Evolutionary conservation across 768 basidiomycete genomes (phyloP).

Genomic region (Naematelia encephala): DNA sequence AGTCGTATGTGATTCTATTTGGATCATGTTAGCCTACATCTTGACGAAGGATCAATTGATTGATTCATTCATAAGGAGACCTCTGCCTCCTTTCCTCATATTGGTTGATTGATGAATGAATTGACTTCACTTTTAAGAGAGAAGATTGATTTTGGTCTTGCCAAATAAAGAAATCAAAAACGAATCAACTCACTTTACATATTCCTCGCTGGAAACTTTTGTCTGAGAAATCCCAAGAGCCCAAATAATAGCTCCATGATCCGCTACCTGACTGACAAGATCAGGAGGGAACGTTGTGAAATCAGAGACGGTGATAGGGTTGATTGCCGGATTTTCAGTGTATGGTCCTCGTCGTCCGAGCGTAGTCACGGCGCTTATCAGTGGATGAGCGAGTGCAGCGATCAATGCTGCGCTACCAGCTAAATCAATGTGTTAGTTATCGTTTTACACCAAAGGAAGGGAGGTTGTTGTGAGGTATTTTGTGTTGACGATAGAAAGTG

Average conservation of each 20-base stretch:
- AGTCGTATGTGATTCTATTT: slow-evolving; percentile 50
- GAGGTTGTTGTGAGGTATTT: too few species aligned
- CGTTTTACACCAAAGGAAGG: too few species aligned
- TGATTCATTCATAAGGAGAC: too few species aligned
- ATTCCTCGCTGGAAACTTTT: slow-evolving; percentile 20
- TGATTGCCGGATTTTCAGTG: slow-evolving; percentile 12
- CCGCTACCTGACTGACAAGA: slow-evolving; percentile 17
- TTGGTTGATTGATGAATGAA: too few species aligned
- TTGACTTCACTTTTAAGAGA: too few species aligned
- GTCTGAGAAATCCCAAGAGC: slow-evolving; percentile 25
- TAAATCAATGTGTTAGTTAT: too few species aligned
- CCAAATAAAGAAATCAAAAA: not conserved
- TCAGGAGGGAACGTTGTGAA: slow-evolving; percentile 20
- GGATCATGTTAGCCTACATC: too few species aligned
- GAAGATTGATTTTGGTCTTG: too few species aligned
- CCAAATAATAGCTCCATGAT: slow-evolving; percentile 23
- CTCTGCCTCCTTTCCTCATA: too few species aligned
- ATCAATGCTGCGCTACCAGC: slow-evolving; percentile 27
- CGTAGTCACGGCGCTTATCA: slow-evolving; percentile 17
- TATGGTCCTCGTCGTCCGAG: slow-evolving; percentile 23
- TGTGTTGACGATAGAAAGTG: too few species aligned
- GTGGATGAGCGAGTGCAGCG: slow-evolving; percentile 20
- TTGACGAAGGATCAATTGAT: too few species aligned
- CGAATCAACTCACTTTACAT: slow-evolving; percentile 19
- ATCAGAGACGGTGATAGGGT: slow-evolving; percentile 20